Evolutionary conservation across 495 filamentous ascomycete genomes (phyloP), one percentile per base, ranked within the genome.

Genomic region (Gamarada debralockiae): DNA sequence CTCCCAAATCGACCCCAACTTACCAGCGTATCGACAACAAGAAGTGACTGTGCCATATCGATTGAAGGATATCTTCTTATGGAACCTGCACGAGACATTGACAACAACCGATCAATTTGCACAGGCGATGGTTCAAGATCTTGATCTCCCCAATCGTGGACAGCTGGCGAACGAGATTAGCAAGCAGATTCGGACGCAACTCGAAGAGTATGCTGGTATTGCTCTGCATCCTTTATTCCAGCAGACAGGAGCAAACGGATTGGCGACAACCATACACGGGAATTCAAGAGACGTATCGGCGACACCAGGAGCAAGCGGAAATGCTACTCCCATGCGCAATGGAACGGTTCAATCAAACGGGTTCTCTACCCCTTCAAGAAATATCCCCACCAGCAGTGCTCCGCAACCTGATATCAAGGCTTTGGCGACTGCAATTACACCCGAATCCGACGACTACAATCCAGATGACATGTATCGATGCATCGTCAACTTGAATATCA

Each of bases 81-180:
- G 93, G 93, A 99, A 99, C 64, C 76, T 99, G 9, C 91, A 97
- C 68, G 93, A 99, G 71, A 87, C 88, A 1, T 72, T 96, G 25
- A 86, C 92, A 10, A 99, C 93, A 0, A 95, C 93, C 3, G 93
- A 99, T 64, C 85, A 92, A 58, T 99, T 97, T 68, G 95, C 93
- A 3, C 77, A 84, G 50, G 79, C 75, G n/a, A 85, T 97, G 54
- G 90, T 95, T 25, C 89, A 95, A 57, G 93, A 99, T 65, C 79
- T 97, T 43, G 95, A 99, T 63, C 82, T 99, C 37, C 92, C 95
- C 7, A 83, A 86, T 42, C 75, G 81, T 0, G 73, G 75, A 15
- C 71, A 76, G 17, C 75, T 87, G 52, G 84, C 85, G 8, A 70
- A 79, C 52, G 81, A 90, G 53, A 96, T 99, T 65, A 90, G 90